Percentiles rank a stretch among this genome's conserved stretches.
Evolutionary conservation across 2,329 filamentous ascomycete species (phyloP).

Genomic region (Escovopsis sp.): DNA sequence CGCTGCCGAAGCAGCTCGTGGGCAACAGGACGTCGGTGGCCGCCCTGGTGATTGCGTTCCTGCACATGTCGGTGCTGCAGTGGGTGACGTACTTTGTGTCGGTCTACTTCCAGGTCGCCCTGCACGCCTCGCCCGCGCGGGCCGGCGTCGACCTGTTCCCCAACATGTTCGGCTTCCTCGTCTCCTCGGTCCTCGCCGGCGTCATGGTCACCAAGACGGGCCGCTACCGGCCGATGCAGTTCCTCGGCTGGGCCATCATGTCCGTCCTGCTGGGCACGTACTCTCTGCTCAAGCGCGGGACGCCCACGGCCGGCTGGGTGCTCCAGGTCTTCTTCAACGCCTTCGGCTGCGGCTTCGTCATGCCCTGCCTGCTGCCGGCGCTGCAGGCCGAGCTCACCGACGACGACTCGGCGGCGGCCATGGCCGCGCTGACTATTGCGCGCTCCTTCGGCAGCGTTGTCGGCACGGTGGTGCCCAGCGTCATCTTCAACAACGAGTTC

Average conservation of each 20-base stretch:
- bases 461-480: slow-evolving; percentile 28
- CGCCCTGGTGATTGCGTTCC: slow-evolving; percentile 12
- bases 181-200: slow-evolving; percentile 13
- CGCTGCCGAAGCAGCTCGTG: slow-evolving; percentile 7
- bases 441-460: slow-evolving; percentile 31
- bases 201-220: slow-evolving; percentile 18
- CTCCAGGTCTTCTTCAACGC: slow-evolving; percentile 26
- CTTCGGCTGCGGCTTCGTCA: slow-evolving; percentile 26
- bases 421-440: slow-evolving; percentile 29
- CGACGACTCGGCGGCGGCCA: slow-evolving; percentile 22
- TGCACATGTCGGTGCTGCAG: slow-evolving; percentile 16
- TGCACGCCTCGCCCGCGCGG: slow-evolving; percentile 14
- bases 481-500: slow-evolving; percentile 20
- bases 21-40: slow-evolving; percentile 11
- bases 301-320: slow-evolving; percentile 24
- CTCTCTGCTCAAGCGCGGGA: slow-evolving; percentile 22
- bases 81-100: slow-evolving; percentile 25
- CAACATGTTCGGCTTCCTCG: slow-evolving; percentile 14
- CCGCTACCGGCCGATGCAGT: slow-evolving; percentile 18
- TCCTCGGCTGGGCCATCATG: slow-evolving; percentile 19
- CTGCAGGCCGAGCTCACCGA: slow-evolving; percentile 26
- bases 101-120: slow-evolving; percentile 33
- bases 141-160: slow-evolving; percentile 20
- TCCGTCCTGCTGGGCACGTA: slow-evolving; percentile 27
- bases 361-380: slow-evolving; percentile 27